phyloP scores from a whole-genome alignment of 176 grass and related monocot species.

The Aegilops tauschii region DNA sequence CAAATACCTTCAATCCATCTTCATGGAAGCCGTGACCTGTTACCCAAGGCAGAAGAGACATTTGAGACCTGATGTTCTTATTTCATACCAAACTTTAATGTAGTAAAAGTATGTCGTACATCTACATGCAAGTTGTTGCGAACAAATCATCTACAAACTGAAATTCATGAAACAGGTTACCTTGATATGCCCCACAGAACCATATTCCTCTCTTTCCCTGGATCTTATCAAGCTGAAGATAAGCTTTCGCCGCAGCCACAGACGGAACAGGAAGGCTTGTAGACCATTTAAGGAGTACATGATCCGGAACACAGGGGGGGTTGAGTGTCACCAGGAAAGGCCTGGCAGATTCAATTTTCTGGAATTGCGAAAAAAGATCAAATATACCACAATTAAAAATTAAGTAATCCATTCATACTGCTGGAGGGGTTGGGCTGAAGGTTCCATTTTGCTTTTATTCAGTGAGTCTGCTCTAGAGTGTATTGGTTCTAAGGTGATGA shows the following conservation, averaged over 20 bases:
- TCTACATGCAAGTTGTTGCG: background rate
- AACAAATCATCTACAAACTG: background rate
- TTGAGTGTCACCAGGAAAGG: background rate
- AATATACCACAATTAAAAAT: background rate
- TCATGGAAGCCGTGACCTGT: background rate
- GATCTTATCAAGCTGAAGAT: background rate
- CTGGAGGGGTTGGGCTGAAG: background rate
- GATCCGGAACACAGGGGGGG: background rate
- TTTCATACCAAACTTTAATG: background rate
- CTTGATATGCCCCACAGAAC: constrained; percentile 3
- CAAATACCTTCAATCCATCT: constrained; percentile 6
- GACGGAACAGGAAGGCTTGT: background rate
- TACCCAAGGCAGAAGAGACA: background rate
- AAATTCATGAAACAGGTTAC: background rate
- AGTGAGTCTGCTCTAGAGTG: background rate
- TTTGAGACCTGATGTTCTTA: background rate
- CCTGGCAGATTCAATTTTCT: background rate
- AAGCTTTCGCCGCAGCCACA: background rate
- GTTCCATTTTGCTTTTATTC: background rate
- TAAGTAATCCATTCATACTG: background rate
- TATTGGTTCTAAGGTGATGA: background rate
- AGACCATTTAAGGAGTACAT: background rate
- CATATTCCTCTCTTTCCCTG: background rate
- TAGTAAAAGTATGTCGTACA: background rate
- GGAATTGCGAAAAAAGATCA: background rate